These are phyloP conservation scores for Cornus controversa DNA, from an alignment of 148 eudicot genomes.

Conservation along the genomic window DNA sequence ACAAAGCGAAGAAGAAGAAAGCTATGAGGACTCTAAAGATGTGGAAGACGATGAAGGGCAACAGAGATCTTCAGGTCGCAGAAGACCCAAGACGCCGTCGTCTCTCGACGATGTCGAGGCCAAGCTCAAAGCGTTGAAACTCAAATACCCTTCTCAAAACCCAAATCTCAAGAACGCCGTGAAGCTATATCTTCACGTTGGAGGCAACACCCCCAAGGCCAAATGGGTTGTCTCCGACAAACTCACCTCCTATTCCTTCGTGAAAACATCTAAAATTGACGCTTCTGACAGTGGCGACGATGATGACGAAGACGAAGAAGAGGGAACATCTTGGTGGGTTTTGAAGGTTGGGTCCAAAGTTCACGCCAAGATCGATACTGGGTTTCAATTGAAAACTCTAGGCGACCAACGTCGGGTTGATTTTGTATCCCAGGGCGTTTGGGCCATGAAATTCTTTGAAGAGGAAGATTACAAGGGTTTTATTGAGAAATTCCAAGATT, in stretches of 20 bases:
- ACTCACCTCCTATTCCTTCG: constrained; percentile 37
- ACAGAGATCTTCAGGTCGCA: constrained; percentile 15
- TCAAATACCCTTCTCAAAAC: constrained; percentile 47
- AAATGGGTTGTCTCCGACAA: constrained; percentile 56
- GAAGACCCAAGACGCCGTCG: constrained; percentile 37
- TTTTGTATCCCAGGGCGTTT: constrained; percentile 56
- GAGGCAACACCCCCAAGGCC: constrained; percentile 50
- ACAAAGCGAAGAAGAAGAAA: constrained; percentile 11
- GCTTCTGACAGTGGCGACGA: constrained; percentile 20
- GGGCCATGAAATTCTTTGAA: constrained; percentile 58
- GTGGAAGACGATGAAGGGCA: constrained; percentile 24
- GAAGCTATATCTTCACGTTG: constrained; percentile 55
- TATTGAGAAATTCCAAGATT: constrained; percentile 41
- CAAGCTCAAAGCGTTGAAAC: constrained; percentile 59
- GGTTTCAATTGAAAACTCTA: constrained; percentile 53
- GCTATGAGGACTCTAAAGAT: constrained; percentile 32
- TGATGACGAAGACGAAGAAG: constrained; percentile 9
- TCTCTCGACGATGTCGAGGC: constrained; percentile 67
- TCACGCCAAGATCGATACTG: constrained; percentile 41
- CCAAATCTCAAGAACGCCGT: constrained; percentile 40
- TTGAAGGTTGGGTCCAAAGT: constrained; percentile 50
- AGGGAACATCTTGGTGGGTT: constrained; percentile 31
- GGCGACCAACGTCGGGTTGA: constrained; percentile 53
- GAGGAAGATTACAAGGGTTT: constrained; percentile 45
- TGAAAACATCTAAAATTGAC: constrained; percentile 16